Conservation (phyloP, 2,329 filamentous ascomycete genomes). For the Diaporthe citri region DNA sequence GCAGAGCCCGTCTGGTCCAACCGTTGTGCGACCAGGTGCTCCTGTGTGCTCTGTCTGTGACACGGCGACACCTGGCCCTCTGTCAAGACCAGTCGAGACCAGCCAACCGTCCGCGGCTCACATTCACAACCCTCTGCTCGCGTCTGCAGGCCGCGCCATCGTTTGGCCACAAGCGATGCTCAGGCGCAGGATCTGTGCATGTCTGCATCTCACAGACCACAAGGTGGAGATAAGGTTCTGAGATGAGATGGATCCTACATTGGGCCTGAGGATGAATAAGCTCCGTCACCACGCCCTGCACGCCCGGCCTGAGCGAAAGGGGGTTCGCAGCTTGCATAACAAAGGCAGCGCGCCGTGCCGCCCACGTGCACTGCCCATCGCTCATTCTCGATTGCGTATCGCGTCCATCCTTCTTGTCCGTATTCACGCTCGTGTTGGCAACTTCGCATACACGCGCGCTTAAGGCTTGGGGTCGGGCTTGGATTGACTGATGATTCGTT, state of each 20-base stretch:
- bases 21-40: conserved; percentile 3
- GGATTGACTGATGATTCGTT: not conserved
- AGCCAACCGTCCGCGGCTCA: not conserved
- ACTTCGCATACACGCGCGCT: conserved; percentile 14
- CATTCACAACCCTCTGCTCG: not conserved
- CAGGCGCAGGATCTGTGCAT: not conserved
- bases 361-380: not conserved
- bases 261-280: conserved; percentile 6
- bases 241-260: conserved; percentile 28
- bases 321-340: not conserved
- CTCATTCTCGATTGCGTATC: not conserved
- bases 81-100: not conserved
- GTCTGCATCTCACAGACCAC: conserved; percentile 3
- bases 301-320: conserved; percentile 12
- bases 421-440: not conserved
- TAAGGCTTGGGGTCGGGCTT: not conserved
- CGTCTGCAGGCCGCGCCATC: not conserved
- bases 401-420: conserved; percentile 4
- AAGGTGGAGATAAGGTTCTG: conserved; percentile 24
- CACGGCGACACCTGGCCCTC: conserved; percentile 7
- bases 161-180: conserved; percentile 5
- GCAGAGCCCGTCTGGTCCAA: conserved; percentile 22
- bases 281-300: not conserved
- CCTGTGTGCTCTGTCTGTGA: conserved; percentile 14
- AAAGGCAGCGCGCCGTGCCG: conserved; percentile 12